Conservation (phyloP, 2,329 filamentous ascomycete species). For the Colletotrichum brevisporum region DNA sequence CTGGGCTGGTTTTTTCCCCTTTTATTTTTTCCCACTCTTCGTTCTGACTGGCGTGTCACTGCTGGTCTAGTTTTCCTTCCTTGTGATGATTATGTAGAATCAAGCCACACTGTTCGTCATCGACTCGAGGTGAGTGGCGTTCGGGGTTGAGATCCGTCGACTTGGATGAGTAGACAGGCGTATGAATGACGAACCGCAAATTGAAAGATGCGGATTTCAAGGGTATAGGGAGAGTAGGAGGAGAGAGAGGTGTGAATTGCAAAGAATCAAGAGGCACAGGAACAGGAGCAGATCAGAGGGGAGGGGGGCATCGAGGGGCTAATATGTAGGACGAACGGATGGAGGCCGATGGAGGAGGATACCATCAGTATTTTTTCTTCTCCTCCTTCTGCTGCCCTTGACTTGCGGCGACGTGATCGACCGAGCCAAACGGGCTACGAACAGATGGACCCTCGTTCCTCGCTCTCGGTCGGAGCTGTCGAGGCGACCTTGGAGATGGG, state of each 20-base stretch:
- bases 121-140: conserved; percentile 30
- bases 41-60: too few species aligned
- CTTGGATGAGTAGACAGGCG: background rate
- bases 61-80: background rate
- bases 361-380: background rate
- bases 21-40: conserved; percentile 6
- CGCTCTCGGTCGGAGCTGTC: conserved; percentile 17
- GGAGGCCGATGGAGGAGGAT: conserved; percentile 23
- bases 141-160: background rate
- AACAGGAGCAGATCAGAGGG: conserved; percentile 7
- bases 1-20: background rate
- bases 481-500: conserved; percentile 27
- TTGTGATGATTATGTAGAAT: conserved; percentile 29
- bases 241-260: conserved; percentile 12
- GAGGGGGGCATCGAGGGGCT: conserved; percentile 37
- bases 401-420: conserved; percentile 30
- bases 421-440: conserved; percentile 23
- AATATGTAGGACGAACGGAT: conserved; percentile 35
- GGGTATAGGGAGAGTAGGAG: background rate
- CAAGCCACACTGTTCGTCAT: conserved; percentile 41
- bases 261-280: conserved; percentile 23
- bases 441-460: conserved; percentile 26
- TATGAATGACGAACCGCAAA: background rate
- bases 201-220: conserved; percentile 15
- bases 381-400: background rate